These are phyloP conservation scores for Tuctoria greenei DNA, from an alignment of 176 grass and related monocot species.

Conservation along the genomic window DNA sequence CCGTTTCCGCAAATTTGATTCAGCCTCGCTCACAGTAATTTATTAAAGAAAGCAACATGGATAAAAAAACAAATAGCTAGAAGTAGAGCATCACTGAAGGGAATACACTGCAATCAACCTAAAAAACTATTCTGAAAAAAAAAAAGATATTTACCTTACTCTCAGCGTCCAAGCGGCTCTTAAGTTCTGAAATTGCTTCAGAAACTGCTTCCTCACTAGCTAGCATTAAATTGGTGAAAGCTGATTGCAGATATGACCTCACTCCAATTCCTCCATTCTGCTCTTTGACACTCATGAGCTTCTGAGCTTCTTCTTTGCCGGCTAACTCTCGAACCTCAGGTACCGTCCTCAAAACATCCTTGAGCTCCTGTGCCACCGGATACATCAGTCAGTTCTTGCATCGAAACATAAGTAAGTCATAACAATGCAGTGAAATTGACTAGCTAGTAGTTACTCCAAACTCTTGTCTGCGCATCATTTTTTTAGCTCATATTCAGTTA, in stretches of 20 bases:
- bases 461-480: neutral
- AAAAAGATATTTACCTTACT: slow-evolving; percentile 56
- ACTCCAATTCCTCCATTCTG: slow-evolving; percentile 44
- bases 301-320: slow-evolving; percentile 48
- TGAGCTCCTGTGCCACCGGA: slow-evolving; percentile 72
- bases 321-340: slow-evolving; percentile 72
- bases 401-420: too few relatives aligned
- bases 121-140: neutral
- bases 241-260: slow-evolving; percentile 59
- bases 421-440: too few relatives aligned
- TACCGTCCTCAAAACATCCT: slow-evolving; percentile 72
- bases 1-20: slow-evolving; percentile 4
- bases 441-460: slow-evolving; percentile 3
- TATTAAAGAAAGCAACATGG: neutral
- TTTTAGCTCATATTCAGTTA: neutral
- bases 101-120: slow-evolving; percentile 15
- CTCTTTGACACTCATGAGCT: slow-evolving; percentile 50
- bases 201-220: slow-evolving; percentile 61
- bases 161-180: slow-evolving; percentile 54
- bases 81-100: neutral
- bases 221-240: slow-evolving; percentile 76
- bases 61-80: slow-evolving; percentile 1
- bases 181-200: slow-evolving; percentile 59
- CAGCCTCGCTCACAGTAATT: neutral
- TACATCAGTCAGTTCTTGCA: too few relatives aligned